These are phyloP conservation scores for Fusarium floridanum DNA, from an alignment of 2,329 filamentous ascomycete genomes.

Conservation along the genomic window DNA sequence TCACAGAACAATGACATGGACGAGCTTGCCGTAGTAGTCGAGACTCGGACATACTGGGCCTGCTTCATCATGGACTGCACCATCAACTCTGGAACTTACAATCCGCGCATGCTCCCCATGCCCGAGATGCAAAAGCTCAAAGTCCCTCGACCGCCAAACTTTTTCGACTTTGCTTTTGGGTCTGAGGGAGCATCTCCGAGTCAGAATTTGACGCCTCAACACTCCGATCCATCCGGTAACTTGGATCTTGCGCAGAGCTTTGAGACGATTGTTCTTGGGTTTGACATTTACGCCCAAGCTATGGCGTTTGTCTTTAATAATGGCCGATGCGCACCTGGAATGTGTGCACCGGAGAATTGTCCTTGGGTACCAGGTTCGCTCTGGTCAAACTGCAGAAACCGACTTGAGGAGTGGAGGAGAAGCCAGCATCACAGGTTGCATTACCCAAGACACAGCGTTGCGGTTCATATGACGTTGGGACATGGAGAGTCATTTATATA, in stretches of 20 bases:
- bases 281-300: slow-evolving; percentile 59
- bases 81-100: slow-evolving; percentile 57
- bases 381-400: slow-evolving; percentile 49
- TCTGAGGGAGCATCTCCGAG: slow-evolving; percentile 18
- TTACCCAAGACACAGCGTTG: slow-evolving; percentile 54
- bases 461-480: slow-evolving; percentile 55
- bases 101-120: slow-evolving; percentile 53
- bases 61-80: slow-evolving; percentile 62
- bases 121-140: slow-evolving; percentile 51
- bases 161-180: slow-evolving; percentile 57
- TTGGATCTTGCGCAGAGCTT: slow-evolving; percentile 35
- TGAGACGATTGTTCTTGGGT: slow-evolving; percentile 56
- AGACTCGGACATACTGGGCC: slow-evolving; percentile 59
- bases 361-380: slow-evolving; percentile 55
- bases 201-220: not conserved
- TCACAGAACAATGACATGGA: slow-evolving; percentile 27
- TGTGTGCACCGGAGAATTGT: slow-evolving; percentile 55
- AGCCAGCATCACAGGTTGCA: slow-evolving; percentile 52
- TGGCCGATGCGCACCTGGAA: slow-evolving; percentile 55
- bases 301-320: slow-evolving; percentile 59
- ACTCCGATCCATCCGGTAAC: not conserved
- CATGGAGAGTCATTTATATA: slow-evolving; percentile 58
- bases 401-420: slow-evolving; percentile 52
- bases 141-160: slow-evolving; percentile 48
- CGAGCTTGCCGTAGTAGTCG: slow-evolving; percentile 43